These are phyloP conservation scores for Histomonas meleagridis DNA, from an alignment of 208 protist genomes.

Conservation along the genomic window DNA sequence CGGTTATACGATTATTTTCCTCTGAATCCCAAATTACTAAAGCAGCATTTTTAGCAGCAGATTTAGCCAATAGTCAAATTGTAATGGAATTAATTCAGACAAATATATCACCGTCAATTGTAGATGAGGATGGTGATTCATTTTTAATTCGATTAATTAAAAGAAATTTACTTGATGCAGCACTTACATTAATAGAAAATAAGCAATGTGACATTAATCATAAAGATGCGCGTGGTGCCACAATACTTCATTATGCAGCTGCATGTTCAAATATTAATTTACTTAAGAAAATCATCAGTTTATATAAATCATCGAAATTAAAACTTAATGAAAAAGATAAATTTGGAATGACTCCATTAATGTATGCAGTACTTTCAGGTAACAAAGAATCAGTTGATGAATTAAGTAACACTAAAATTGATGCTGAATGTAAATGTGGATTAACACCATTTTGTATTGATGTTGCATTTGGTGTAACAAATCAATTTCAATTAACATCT, in stretches of 20 bases:
- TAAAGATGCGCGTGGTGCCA: neutral
- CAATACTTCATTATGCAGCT: neutral
- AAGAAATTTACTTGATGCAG: neutral
- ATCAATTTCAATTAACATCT: too few species aligned
- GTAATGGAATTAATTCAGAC: neutral
- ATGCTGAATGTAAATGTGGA: too few species aligned
- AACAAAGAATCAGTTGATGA: neutral
- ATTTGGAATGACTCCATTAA: neutral
- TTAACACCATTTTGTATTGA: too few species aligned
- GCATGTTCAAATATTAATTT: neutral
- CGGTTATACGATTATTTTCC: neutral
- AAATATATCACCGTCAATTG: neutral
- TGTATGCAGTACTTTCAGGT: neutral
- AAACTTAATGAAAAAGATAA: neutral
- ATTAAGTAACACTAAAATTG: too few species aligned
- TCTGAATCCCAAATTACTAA: neutral
- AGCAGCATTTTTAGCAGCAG: neutral
- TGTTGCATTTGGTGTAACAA: too few species aligned
- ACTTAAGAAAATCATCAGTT: too few species aligned
- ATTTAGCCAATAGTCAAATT: neutral
- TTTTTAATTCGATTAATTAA: slow-evolving; percentile 7
- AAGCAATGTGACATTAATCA: neutral
- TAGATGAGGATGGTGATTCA: slow-evolving; percentile 36
- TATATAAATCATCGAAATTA: too few species aligned
- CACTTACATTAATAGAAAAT: neutral